Percentiles rank a stretch among this genome's conserved stretches.
These are phyloP conservation scores for Hypoxylon sp. DNA, from an alignment of 2,329 filamentous ascomycete species.

Conservation along the genomic window DNA sequence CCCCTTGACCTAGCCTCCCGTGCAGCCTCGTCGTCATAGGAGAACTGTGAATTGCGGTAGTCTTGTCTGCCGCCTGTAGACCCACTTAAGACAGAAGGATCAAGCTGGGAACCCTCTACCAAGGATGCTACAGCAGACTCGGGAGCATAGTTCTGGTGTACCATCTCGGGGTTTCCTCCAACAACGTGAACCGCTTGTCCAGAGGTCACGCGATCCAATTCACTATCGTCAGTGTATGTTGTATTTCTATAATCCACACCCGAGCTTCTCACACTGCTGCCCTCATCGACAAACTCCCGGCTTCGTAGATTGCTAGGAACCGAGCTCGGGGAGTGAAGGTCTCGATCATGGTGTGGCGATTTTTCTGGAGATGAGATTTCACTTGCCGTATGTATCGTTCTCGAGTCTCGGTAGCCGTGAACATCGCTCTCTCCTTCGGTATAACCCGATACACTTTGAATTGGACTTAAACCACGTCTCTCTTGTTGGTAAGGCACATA, in stretches of 20 bases:
- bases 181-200: conserved; percentile 80
- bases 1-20: conserved; percentile 50
- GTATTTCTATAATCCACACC: conserved; percentile 69
- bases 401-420: conserved; percentile 70
- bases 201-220: conserved; percentile 71
- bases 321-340: conserved; percentile 67
- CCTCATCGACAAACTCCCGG: conserved; percentile 72
- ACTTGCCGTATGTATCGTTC: conserved; percentile 63
- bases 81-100: conserved; percentile 77
- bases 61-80: conserved; percentile 68
- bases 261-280: conserved; percentile 67
- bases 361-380: conserved; percentile 74
- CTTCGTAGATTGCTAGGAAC: conserved; percentile 65
- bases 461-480: conserved; percentile 84
- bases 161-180: conserved; percentile 81
- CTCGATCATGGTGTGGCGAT: conserved; percentile 63
- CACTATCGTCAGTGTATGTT: conserved; percentile 67
- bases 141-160: conserved; percentile 79
- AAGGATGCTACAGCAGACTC: conserved; percentile 94
- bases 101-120: conserved; percentile 78
- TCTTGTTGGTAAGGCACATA: conserved; percentile 79
- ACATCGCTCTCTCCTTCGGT: conserved; percentile 76
- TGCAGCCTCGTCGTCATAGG: conserved; percentile 49
- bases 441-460: conserved; percentile 92
- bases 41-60: conserved; percentile 57